Conservation (phyloP, 2,329 filamentous ascomycete genomes). For the Exserohilum rostratum region DNA sequence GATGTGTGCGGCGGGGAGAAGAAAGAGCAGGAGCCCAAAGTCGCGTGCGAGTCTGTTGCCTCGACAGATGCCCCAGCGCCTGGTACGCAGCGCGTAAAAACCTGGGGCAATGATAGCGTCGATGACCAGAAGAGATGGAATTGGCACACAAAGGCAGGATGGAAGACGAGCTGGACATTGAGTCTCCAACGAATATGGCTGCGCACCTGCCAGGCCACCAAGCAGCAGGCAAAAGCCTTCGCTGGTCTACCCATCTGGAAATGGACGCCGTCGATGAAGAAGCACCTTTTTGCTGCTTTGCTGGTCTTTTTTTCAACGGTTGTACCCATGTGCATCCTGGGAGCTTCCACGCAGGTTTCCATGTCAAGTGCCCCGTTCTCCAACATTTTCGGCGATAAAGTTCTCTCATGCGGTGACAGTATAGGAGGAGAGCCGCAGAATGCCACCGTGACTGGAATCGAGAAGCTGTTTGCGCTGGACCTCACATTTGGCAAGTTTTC, state of each 20-base stretch:
- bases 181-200: conserved; percentile 3
- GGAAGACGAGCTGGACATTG: conserved; percentile 7
- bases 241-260: conserved; percentile 2
- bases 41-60: background rate
- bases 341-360: conserved; percentile 9
- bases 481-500: conserved; percentile 28
- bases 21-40: conserved; percentile 2
- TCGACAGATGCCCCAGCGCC: background rate
- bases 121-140: background rate
- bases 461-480: conserved; percentile 40
- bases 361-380: conserved; percentile 2
- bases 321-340: conserved; percentile 16
- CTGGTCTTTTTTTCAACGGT: conserved; percentile 16
- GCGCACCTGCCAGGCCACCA: background rate
- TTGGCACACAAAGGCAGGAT: background rate
- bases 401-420: conserved; percentile 16
- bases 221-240: background rate
- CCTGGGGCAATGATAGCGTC: conserved; percentile 11
- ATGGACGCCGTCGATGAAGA: conserved; percentile 4
- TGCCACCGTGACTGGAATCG: conserved; percentile 27
- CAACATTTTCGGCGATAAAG: conserved; percentile 21
- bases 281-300: conserved; percentile 17
- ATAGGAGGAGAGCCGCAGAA: conserved; percentile 16
- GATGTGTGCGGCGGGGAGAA: background rate
- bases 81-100: conserved; percentile 1